Evolutionary conservation across 1,284 basidiomycete species (phyloP), one percentile per base, ranked within the genome.

Genomic region (Fistulina hepatica): DNA sequence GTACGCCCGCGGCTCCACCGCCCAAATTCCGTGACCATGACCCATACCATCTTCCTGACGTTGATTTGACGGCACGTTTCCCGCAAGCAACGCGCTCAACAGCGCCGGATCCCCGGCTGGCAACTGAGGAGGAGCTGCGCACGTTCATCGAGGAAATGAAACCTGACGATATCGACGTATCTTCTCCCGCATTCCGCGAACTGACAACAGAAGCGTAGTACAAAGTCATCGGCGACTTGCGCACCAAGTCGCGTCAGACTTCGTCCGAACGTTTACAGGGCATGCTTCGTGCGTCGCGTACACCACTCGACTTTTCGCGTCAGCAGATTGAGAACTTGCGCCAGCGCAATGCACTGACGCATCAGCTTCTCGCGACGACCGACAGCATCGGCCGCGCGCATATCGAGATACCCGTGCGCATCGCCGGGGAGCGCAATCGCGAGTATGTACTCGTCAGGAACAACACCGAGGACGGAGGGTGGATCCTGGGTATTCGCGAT

Each of bases 151-250:
- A 94, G 38, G 83, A 92, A 33, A 88, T 95, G 73, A 75, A 80
- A 3, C 90, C 91, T 0, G 89, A 90, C 49, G 90, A 95, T 53
- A 84, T 97, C 49, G 92, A 97, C 53, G 71, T 92, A 39, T 71
- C 76, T 12, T 89, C 88, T 2, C 71, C 84, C 6, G 84, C 81
- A n/a, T 99, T 99, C 54, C 79, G 81, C 19, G 86, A 90, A 44
- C 71, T 98, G 8, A 92, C 95, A 0, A 90, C 89, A 0, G 93
- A 97, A 58, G 78, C 95, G 16, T 92, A 99, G 55, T 99, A 98
- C 59, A 95, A 99, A 64, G 92, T 99, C 47, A 83, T 98, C 21
- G 94, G 94, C 41, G 95, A 99, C 61, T 63, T 97, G 41, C 77
- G 93, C 4, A 65, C 94, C 31, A 91, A 91, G 55, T 97, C 92